Evolutionary conservation across 768 basidiomycete species (phyloP).

Genomic region (Phallus indusiatus): DNA sequence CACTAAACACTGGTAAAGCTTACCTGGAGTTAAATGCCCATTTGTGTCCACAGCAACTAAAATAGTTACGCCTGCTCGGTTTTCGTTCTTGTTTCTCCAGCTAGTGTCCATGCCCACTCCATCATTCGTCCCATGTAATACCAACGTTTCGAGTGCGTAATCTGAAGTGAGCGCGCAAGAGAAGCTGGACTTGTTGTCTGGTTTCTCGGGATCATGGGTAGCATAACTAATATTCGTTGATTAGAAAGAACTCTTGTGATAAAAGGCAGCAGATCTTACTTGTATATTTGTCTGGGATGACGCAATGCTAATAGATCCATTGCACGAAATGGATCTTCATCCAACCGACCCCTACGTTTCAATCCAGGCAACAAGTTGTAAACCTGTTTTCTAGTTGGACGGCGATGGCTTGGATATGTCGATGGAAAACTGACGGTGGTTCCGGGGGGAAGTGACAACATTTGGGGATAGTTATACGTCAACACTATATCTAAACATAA

Average conservation of each 20-base stretch:
- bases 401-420: background rate
- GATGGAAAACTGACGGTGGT: background rate
- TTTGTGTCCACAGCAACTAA: conserved; percentile 8
- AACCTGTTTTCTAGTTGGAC: background rate
- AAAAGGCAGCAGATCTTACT: background rate
- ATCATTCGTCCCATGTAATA: background rate
- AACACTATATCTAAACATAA: background rate
- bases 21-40: conserved; percentile 12
- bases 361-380: background rate
- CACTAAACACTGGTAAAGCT: too few relatives aligned
- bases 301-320: background rate
- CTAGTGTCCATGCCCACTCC: conserved; percentile 11
- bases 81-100: conserved; percentile 14
- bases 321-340: background rate
- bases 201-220: background rate
- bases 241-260: too few relatives aligned
- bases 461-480: background rate
- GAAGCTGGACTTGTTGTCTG: background rate
- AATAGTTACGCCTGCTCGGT: conserved; percentile 11
- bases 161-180: background rate
- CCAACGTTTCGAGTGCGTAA: background rate
- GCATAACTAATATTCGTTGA: background rate
- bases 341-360: background rate
- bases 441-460: background rate
- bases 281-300: background rate